Conservation (phyloP, 78 protist genomes). For the Dictyostelium purpureum region DNA sequence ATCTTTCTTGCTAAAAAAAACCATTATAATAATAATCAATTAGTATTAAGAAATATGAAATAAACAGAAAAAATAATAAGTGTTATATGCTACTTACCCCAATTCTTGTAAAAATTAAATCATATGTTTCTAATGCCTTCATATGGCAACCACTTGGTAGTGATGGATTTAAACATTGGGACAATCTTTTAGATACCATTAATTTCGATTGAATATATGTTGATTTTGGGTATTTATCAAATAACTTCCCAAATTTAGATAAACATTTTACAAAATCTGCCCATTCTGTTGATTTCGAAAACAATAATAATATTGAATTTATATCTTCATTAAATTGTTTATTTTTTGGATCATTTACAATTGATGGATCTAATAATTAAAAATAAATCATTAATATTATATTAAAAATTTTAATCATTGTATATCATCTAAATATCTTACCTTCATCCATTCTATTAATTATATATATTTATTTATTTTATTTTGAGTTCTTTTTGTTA, state of each 20-base stretch:
- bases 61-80: background rate
- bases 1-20: constrained; percentile 48
- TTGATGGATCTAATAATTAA: background rate
- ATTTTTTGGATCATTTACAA: constrained; percentile 66
- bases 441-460: background rate
- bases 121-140: constrained; percentile 76
- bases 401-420: background rate
- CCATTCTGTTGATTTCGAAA: constrained; percentile 74
- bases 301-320: constrained; percentile 30
- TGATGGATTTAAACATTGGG: constrained; percentile 83
- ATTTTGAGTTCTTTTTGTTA: too few relatives aligned
- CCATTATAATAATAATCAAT: background rate
- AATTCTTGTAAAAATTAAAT: constrained; percentile 58
- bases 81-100: constrained; percentile 20
- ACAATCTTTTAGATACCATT: constrained; percentile 62
- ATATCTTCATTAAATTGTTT: constrained; percentile 69
- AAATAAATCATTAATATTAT: background rate
- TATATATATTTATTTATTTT: too few relatives aligned
- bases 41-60: background rate
- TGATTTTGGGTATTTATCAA: constrained; percentile 34
- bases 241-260: constrained; percentile 33
- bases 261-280: constrained; percentile 79
- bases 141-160: constrained; percentile 83
- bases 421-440: background rate
- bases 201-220: constrained; percentile 64